These are phyloP conservation scores for Dinochytrium kinnereticum DNA, from an alignment of 371 early-diverging fungal genomes.

Conservation along the genomic window DNA sequence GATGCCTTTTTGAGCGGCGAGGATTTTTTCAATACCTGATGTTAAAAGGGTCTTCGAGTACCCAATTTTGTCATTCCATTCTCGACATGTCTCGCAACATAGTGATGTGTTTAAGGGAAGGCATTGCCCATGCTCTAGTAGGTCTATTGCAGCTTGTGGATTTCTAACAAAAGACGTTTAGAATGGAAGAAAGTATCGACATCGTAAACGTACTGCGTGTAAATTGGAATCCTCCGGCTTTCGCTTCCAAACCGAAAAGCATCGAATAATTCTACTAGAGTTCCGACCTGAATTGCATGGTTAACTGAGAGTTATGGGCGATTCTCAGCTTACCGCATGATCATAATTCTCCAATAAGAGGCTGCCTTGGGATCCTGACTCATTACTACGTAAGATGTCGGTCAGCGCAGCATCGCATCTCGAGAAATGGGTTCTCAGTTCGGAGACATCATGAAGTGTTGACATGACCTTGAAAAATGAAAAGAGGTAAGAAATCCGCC, in stretches of 20 bases:
- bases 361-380: neutral
- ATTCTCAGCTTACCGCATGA: neutral
- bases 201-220: neutral
- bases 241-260: conserved; percentile 12
- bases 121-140: conserved; percentile 9
- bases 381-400: neutral
- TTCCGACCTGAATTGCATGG: neutral
- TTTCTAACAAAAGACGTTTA: neutral
- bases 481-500: too few relatives aligned
- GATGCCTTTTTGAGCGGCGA: neutral
- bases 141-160: neutral
- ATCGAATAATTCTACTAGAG: neutral
- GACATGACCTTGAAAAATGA: conserved; percentile 15
- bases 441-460: neutral
- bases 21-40: conserved; percentile 9
- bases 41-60: neutral
- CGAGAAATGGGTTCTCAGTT: neutral
- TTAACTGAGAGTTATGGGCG: neutral
- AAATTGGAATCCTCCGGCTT: neutral
- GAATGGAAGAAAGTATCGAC: neutral
- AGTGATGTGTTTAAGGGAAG: conserved; percentile 23
- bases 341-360: conserved; percentile 6
- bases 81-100: conserved; percentile 7
- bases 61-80: conserved; percentile 26
- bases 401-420: neutral